Percentiles rank a stretch among this genome's conserved stretches.
phyloP scores from a whole-genome alignment of 1,139 yeast species.

The Nakaseomyces glabratus region DNA sequence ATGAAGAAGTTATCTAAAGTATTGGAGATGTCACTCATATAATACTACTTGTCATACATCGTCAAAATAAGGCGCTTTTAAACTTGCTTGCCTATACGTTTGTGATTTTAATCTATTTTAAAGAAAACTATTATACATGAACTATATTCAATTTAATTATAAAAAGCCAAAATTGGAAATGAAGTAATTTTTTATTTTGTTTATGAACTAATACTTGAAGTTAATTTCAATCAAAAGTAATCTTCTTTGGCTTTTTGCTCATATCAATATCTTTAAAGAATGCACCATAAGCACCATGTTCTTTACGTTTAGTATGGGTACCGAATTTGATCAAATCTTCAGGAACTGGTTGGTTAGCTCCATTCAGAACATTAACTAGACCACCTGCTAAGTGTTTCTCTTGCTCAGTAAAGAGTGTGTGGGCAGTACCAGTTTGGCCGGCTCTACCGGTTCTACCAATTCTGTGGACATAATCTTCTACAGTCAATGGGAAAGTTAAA shows the following conservation, averaged over 20 bases:
- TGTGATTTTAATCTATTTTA: too few species aligned
- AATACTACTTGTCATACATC: too few species aligned
- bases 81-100: too few species aligned
- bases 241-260: conserved; percentile 82
- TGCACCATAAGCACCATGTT: conserved; percentile 94
- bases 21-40: too few species aligned
- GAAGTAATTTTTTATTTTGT: too few species aligned
- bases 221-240: conserved; percentile 49
- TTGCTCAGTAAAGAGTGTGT: conserved; percentile 91
- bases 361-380: conserved; percentile 78
- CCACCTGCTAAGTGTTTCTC: conserved; percentile 97
- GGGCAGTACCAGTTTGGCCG: conserved; percentile 90
- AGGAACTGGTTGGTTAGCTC: conserved; percentile 95
- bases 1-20: too few species aligned
- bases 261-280: conserved; percentile 88
- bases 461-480: conserved; percentile 96
- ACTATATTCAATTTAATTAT: too few species aligned
- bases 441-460: conserved; percentile 99
- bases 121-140: too few species aligned
- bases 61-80: too few species aligned
- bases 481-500: conserved; percentile 93
- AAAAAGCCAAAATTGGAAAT: neutral
- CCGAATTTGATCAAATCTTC: conserved; percentile 92
- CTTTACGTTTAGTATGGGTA: conserved; percentile 94
- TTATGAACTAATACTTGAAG: too few species aligned